Conservation (phyloP, 345 rosid species). For the Psidium guajava region DNA sequence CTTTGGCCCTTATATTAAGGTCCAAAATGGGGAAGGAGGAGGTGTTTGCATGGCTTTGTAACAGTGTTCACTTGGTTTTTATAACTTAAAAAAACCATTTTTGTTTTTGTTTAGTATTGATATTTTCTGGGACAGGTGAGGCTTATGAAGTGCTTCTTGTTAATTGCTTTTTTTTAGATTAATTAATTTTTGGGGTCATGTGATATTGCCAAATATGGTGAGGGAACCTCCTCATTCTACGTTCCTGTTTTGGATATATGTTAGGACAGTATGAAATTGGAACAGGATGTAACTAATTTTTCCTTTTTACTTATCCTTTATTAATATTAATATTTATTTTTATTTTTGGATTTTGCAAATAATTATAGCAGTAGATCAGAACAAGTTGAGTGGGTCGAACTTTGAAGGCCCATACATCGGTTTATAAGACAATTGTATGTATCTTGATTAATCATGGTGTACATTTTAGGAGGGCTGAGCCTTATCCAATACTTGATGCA, state of each 20-base stretch:
- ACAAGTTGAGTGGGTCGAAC: not conserved
- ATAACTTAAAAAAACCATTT: not conserved
- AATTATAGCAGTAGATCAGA: not conserved
- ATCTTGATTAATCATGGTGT: not conserved
- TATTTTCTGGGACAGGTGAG: not conserved
- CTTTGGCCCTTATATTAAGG: not conserved
- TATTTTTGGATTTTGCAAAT: not conserved
- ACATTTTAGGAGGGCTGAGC: not conserved
- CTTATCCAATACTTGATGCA: not conserved
- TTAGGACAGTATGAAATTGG: not conserved
- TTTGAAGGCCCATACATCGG: not conserved
- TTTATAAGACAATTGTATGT: not conserved
- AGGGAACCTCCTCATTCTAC: not conserved
- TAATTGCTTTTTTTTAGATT: not conserved
- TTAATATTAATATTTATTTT: not conserved
- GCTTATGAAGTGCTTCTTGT: not conserved
- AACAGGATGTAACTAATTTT: not conserved
- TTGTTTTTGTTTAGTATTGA: not conserved
- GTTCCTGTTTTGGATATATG: not conserved
- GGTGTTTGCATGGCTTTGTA: not conserved
- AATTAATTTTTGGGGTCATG: not conserved
- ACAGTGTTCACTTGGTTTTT: not conserved
- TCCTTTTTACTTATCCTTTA: not conserved
- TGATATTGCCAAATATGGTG: not conserved
- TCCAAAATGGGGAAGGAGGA: not conserved